Percentiles rank a stretch among this genome's conserved stretches.
Conservation (phyloP, 306 rosid genomes). For the Medicago arabica region DNA sequence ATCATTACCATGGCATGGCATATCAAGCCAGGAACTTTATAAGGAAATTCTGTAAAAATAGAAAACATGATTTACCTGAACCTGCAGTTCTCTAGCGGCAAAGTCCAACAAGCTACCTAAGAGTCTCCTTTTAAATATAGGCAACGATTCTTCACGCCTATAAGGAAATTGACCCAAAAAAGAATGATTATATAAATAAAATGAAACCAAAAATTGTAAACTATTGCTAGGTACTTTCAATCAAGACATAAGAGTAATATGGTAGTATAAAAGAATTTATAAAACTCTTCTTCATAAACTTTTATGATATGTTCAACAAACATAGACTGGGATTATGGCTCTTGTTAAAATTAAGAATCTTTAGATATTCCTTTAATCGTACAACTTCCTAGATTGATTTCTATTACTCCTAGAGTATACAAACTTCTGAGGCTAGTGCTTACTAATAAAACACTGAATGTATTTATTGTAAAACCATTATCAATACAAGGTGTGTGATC, state of each 20-base stretch:
- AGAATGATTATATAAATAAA: slow-evolving; percentile 34
- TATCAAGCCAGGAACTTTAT: slow-evolving; percentile 19
- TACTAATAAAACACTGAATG: too few relatives aligned
- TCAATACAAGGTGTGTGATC: too few relatives aligned
- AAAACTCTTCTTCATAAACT: slow-evolving; percentile 34
- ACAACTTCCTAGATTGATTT: too few relatives aligned
- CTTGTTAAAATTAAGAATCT: too few relatives aligned
- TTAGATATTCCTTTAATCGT: too few relatives aligned
- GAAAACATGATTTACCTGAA: slow-evolving; percentile 72
- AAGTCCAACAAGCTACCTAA: slow-evolving; percentile 91
- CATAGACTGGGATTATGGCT: slow-evolving; percentile 26
- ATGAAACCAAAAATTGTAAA: slow-evolving; percentile 33
- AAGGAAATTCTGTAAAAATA: slow-evolving; percentile 27
- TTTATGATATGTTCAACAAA: slow-evolving; percentile 28
- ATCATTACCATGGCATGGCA: slow-evolving; percentile 28
- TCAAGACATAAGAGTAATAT: slow-evolving; percentile 13
- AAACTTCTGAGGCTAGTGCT: too few relatives aligned
- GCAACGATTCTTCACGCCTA: slow-evolving; percentile 92
- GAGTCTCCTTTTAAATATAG: slow-evolving; percentile 94
- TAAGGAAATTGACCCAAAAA: slow-evolving; percentile 45
- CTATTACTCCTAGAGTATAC: too few relatives aligned
- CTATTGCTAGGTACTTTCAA: slow-evolving; percentile 19
- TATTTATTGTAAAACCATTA: too few relatives aligned
- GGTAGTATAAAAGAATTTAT: slow-evolving; percentile 21
- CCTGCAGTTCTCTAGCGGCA: slow-evolving; percentile 94